Conservation (phyloP, 1,284 basidiomycete genomes). For the Ganoderma sp. region DNA sequence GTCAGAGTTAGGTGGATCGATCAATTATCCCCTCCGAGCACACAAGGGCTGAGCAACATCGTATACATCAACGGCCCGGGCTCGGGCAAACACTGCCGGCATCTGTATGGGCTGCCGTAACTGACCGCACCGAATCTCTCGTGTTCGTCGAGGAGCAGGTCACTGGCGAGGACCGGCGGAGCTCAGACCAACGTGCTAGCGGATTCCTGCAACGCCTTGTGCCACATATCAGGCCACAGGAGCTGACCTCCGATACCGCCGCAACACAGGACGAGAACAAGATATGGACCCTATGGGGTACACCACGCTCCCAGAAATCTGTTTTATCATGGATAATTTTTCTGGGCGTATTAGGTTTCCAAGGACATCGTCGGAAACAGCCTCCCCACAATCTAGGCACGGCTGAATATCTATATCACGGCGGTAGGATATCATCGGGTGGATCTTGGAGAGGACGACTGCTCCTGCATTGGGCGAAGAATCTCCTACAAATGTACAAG, state of each 20-base stretch:
- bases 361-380: slow-evolving; percentile 9
- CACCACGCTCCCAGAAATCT: slow-evolving; percentile 1
- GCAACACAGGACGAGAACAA: slow-evolving; percentile 13
- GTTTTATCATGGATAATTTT: neutral
- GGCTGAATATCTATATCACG: slow-evolving; percentile 2
- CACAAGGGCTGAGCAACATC: slow-evolving; percentile 9
- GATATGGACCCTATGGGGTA: neutral
- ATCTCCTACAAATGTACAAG: slow-evolving; percentile 4
- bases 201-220: neutral
- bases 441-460: neutral
- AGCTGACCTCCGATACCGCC: slow-evolving; percentile 21
- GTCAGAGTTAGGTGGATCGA: slow-evolving; percentile 1
- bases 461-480: neutral
- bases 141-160: neutral
- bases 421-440: neutral
- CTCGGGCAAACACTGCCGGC: slow-evolving; percentile 11
- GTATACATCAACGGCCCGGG: slow-evolving; percentile 1
- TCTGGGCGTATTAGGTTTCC: slow-evolving; percentile 15
- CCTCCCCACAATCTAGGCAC: neutral
- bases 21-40: slow-evolving; percentile 3
- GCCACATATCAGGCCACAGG: slow-evolving; percentile 10
- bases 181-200: neutral
- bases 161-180: neutral
- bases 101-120: slow-evolving; percentile 27
- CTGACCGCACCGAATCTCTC: neutral